Evolutionary conservation across 352 stramenopile genomes (phyloP).

Genomic region (Aphanomyces cochlioides): DNA sequence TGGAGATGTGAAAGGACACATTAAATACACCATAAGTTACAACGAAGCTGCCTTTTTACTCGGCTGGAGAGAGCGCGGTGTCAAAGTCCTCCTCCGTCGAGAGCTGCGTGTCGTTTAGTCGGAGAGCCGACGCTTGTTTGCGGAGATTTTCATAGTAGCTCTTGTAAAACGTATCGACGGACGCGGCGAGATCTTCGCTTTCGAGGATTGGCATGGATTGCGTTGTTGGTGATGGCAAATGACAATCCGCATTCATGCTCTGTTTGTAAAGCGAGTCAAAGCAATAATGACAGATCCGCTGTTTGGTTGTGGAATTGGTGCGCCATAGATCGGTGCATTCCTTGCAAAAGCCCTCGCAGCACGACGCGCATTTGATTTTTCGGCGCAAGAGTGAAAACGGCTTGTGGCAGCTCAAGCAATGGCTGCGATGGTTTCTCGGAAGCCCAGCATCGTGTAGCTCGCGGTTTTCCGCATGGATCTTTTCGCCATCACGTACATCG

Average conservation of each 20-base stretch:
- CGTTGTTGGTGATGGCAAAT: not conserved
- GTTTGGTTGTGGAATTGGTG: too few relatives aligned
- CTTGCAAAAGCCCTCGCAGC: slow-evolving; percentile 21
- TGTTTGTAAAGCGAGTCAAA: not conserved
- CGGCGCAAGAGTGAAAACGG: not conserved
- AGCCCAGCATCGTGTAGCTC: not conserved
- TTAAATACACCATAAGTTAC: not conserved
- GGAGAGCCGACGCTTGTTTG: not conserved
- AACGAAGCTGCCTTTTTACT: not conserved
- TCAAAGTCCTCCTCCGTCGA: not conserved
- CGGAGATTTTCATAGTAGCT: not conserved
- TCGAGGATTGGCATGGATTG: not conserved
- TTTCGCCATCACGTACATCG: too few relatives aligned
- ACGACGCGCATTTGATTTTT: slow-evolving; percentile 1
- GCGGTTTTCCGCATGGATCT: too few relatives aligned
- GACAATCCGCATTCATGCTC: not conserved
- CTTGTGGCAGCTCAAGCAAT: not conserved
- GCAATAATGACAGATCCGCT: slow-evolving; percentile 9
- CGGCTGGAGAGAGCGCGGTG: not conserved
- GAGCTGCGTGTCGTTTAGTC: too few relatives aligned
- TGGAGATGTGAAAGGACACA: not conserved
- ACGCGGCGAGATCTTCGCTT: not conserved
- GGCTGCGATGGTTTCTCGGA: not conserved
- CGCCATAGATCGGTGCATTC: not conserved
- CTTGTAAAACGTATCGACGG: slow-evolving; percentile 5